Conservation (phyloP, 495 filamentous ascomycete species). For the Aspergillus homomorphus region DNA sequence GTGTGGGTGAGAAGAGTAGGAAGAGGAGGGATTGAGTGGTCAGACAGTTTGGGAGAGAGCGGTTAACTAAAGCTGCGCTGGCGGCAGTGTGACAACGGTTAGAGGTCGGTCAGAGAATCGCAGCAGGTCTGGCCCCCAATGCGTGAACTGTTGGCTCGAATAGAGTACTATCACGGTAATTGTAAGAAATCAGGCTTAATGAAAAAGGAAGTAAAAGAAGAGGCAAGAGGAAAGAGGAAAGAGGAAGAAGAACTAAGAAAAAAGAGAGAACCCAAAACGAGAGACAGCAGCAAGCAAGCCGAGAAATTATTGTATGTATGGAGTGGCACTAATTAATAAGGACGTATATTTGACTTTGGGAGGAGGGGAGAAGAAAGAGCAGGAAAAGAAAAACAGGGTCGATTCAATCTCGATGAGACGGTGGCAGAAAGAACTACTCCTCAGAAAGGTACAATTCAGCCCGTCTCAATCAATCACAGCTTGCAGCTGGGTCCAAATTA, state of each 20-base stretch:
- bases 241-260: background rate
- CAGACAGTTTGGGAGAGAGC: constrained; percentile 18
- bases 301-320: constrained; percentile 10
- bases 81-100: constrained; percentile 33
- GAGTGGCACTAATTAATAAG: constrained; percentile 5
- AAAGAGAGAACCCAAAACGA: constrained; percentile 1
- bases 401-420: constrained; percentile 14
- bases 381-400: background rate
- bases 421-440: constrained; percentile 2
- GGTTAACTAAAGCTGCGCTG: constrained; percentile 24
- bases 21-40: constrained; percentile 14
- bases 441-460: background rate
- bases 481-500: background rate
- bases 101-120: constrained; percentile 24
- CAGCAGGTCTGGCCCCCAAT: constrained; percentile 18
- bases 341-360: constrained; percentile 6
- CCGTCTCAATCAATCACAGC: constrained; percentile 2
- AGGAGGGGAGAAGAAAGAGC: background rate
- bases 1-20: background rate
- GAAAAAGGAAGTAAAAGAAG: constrained; percentile 15
- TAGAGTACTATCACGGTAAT: too few species aligned
- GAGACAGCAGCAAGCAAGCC: background rate
- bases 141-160: constrained; percentile 13
- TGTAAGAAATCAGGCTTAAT: background rate
- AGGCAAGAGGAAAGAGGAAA: constrained; percentile 3